Conservation (phyloP, 2,329 filamentous ascomycete genomes). For the Fusarium solani-melongenae region DNA sequence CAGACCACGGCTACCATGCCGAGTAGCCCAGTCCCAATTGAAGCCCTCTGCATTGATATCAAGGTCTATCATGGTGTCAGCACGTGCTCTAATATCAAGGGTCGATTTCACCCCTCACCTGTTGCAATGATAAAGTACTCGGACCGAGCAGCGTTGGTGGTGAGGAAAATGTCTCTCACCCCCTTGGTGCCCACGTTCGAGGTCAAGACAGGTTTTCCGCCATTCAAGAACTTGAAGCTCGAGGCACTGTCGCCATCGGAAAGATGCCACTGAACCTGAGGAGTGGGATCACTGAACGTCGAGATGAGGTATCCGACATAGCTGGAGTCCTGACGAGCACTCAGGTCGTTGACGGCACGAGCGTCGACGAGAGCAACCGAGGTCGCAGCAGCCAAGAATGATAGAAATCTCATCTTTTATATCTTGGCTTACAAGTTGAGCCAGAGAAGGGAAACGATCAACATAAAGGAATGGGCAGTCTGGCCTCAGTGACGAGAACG, state of each 20-base stretch:
- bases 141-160: conserved; percentile 47
- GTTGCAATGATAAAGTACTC: conserved; percentile 51
- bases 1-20: conserved; percentile 49
- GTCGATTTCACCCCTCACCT: conserved; percentile 29
- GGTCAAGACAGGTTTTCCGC: conserved; percentile 45
- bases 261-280: conserved; percentile 48
- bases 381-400: conserved; percentile 5
- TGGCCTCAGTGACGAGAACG: not conserved
- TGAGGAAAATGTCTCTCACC: conserved; percentile 50
- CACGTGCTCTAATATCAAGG: no score
- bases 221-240: conserved; percentile 48
- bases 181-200: conserved; percentile 49
- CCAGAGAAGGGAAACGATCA: not conserved
- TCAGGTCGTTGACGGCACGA: conserved; percentile 12
- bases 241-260: conserved; percentile 47
- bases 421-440: not conserved
- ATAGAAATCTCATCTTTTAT: conserved; percentile 7
- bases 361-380: conserved; percentile 12
- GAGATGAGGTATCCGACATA: conserved; percentile 50
- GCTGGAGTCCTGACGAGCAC: not conserved
- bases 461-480: not conserved
- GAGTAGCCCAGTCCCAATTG: conserved; percentile 50
- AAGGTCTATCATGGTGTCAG: conserved; percentile 41
- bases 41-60: conserved; percentile 50
- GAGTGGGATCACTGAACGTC: conserved; percentile 48